phyloP scores from a whole-genome alignment of 495 filamentous ascomycete genomes.

The Trichoderma orchidacearum region DNA sequence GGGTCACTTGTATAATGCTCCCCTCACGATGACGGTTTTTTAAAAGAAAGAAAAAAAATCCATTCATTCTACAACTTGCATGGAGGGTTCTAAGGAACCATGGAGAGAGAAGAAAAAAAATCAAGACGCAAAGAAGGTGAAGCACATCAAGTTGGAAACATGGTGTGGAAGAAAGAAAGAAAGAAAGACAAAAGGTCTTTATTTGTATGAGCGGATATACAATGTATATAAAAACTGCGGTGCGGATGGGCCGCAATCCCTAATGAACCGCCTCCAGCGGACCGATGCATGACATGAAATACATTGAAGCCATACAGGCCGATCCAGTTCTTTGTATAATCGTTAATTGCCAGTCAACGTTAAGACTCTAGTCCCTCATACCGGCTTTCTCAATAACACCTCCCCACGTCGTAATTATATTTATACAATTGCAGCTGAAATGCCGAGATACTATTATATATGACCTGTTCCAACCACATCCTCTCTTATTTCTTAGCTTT shows the following conservation, averaged over 20 bases:
- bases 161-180: not conserved
- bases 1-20: conserved; percentile 29
- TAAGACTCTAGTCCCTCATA: no score
- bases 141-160: not conserved
- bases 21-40: conserved; percentile 24
- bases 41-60: conserved; percentile 11
- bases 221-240: conserved; percentile 4
- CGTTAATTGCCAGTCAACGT: not conserved
- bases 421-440: not conserved
- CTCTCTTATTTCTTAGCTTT: conserved; percentile 17
- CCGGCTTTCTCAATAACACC: not conserved
- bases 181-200: no score
- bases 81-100: conserved; percentile 5
- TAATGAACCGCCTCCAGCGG: not conserved
- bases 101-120: not conserved
- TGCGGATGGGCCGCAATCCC: conserved; percentile 1
- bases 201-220: not conserved
- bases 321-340: not conserved
- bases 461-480: no score
- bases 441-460: not conserved
- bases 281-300: not conserved
- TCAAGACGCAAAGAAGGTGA: not conserved
- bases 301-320: no score
- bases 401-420: not conserved
- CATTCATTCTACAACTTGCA: conserved; percentile 2